These are phyloP conservation scores for Chaetomiaceae sp. DNA, from an alignment of 2,329 filamentous ascomycete species.

Conservation along the genomic window DNA sequence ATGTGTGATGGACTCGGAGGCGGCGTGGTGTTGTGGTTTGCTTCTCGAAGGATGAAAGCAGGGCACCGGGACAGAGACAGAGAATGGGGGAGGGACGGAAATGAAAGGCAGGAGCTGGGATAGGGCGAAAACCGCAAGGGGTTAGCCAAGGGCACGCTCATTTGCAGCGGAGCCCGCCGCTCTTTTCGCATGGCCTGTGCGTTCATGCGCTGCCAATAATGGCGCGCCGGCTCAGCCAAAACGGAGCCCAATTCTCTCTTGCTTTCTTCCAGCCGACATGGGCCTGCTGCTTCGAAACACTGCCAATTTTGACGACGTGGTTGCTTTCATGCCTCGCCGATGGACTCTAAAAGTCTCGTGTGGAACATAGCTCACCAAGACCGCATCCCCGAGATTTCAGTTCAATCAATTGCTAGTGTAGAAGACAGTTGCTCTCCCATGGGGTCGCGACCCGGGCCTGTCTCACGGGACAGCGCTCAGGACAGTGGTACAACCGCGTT, in stretches of 20 bases:
- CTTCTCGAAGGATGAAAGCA: not conserved
- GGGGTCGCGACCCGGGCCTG: too few species aligned
- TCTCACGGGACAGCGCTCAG: too few species aligned
- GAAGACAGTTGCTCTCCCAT: too few species aligned
- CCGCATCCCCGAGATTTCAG: too few species aligned
- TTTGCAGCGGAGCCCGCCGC: constrained; percentile 11
- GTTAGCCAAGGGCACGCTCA: constrained; percentile 8
- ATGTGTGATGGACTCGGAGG: too few species aligned
- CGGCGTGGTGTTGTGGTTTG: not conserved
- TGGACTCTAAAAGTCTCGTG: too few species aligned
- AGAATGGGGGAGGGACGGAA: constrained; percentile 4
- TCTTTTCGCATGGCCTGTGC: constrained; percentile 4
- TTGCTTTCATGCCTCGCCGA: not conserved
- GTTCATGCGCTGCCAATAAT: not conserved
- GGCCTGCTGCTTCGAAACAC: constrained; percentile 2
- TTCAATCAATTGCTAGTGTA: too few species aligned
- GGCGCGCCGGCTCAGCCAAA: not conserved
- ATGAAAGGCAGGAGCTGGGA: constrained; percentile 6
- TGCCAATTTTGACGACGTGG: not conserved
- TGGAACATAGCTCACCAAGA: too few species aligned
- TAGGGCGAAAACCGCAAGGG: constrained; percentile 13
- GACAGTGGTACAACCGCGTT: too few species aligned
- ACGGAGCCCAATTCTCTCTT: not conserved
- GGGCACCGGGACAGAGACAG: not conserved
- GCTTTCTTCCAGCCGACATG: not conserved